Conservation (phyloP, 805 yeast genomes). For the Candida cerambycidarum region DNA sequence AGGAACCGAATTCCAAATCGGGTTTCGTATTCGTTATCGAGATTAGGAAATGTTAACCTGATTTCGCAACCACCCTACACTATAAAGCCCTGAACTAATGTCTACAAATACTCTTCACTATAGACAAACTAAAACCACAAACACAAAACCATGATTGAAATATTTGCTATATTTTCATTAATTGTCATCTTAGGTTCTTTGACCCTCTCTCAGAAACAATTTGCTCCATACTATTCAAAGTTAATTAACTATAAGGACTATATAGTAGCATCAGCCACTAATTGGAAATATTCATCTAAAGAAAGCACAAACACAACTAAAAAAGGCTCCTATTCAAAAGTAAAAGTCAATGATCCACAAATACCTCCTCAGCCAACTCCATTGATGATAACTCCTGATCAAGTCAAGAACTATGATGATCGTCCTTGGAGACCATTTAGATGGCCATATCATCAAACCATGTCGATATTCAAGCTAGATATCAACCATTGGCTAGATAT, state of each 20-base stretch:
- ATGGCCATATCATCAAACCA: constrained; percentile 79
- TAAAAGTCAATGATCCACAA: constrained; percentile 11
- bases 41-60: neutral
- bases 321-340: constrained; percentile 16
- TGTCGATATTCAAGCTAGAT: constrained; percentile 72
- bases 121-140: no score
- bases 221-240: constrained; percentile 3
- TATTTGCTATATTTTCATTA: constrained; percentile 13
- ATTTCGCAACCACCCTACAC: constrained; percentile 4
- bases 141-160: constrained; percentile 7
- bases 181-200: constrained; percentile 15
- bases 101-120: no score
- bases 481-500: constrained; percentile 76
- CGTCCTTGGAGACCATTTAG: constrained; percentile 82
- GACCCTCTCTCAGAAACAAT: constrained; percentile 18
- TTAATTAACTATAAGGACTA: constrained; percentile 10
- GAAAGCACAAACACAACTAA: no score
- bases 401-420: constrained; percentile 63
- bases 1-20: constrained; percentile 1
- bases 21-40: constrained; percentile 1
- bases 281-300: no score
- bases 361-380: constrained; percentile 40
- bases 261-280: no score
- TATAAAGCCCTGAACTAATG: no score
- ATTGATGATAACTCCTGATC: constrained; percentile 63